Evolutionary conservation across 352 stramenopile genomes (phyloP).

Genomic region (Peronosclerospora sorghi): DNA sequence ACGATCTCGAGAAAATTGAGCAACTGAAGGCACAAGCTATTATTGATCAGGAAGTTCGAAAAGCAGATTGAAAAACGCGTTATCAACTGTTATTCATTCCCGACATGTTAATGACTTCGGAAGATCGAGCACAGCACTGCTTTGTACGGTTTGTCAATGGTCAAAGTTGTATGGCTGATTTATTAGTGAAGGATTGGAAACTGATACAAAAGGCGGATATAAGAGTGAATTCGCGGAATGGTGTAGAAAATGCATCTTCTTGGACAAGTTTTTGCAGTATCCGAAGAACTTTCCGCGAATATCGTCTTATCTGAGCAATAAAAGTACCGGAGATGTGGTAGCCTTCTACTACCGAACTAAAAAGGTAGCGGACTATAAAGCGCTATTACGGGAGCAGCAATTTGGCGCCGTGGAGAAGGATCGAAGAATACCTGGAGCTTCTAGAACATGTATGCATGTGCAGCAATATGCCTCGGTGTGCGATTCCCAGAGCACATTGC

Average conservation of each 20-base stretch:
- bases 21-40: constrained; percentile 62
- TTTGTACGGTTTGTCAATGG: constrained; percentile 43
- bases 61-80: too few relatives aligned
- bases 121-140: constrained; percentile 38
- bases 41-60: constrained; percentile 70
- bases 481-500: too few relatives aligned
- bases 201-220: constrained; percentile 54
- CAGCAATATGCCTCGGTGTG: constrained; percentile 74
- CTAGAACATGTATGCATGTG: constrained; percentile 77
- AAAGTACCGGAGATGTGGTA: too few relatives aligned
- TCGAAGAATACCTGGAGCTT: too few relatives aligned
- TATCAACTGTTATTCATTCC: constrained; percentile 76
- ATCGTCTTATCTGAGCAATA: too few relatives aligned
- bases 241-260: constrained; percentile 99
- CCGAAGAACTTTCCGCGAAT: too few relatives aligned
- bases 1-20: constrained; percentile 74
- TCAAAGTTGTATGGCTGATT: constrained; percentile 55
- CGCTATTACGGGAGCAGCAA: constrained; percentile 82
- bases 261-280: constrained; percentile 98
- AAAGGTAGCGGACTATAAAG: constrained; percentile 96
- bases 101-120: constrained; percentile 65
- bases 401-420: constrained; percentile 67
- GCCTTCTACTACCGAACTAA: constrained; percentile 98
- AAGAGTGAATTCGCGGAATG: constrained; percentile 93
- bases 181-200: constrained; percentile 46